Evolutionary conservation across 2,329 filamentous ascomycete genomes (phyloP).

Genomic region (Xylaria polymorpha): DNA sequence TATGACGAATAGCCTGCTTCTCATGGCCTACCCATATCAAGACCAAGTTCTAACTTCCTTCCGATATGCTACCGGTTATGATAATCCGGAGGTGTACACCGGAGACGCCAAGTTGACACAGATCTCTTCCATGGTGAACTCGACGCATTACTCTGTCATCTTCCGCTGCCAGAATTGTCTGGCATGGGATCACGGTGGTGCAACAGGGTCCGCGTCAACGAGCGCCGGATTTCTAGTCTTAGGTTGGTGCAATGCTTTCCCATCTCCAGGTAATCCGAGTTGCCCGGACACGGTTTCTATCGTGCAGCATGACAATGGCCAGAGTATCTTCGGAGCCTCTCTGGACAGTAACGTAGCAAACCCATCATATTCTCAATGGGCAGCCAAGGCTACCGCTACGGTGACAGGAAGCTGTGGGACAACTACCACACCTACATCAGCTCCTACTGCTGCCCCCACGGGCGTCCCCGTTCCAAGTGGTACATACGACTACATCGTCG

Average conservation of each 20-base stretch:
- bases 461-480: slow-evolving; percentile 53
- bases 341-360: slow-evolving; percentile 54
- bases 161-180: slow-evolving; percentile 72
- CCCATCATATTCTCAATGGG: slow-evolving; percentile 58
- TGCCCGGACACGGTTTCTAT: slow-evolving; percentile 60
- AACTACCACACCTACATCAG: slow-evolving; percentile 43
- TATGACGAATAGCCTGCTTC: slow-evolving; percentile 69
- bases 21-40: slow-evolving; percentile 68
- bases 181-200: slow-evolving; percentile 62
- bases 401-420: slow-evolving; percentile 52
- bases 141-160: slow-evolving; percentile 69
- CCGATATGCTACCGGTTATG: slow-evolving; percentile 68
- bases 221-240: slow-evolving; percentile 59
- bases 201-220: slow-evolving; percentile 58
- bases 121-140: slow-evolving; percentile 67
- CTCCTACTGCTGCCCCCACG: slow-evolving; percentile 47
- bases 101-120: slow-evolving; percentile 72
- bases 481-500: slow-evolving; percentile 71
- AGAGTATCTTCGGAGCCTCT: slow-evolving; percentile 63
- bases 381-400: slow-evolving; percentile 57
- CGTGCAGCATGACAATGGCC: slow-evolving; percentile 66
- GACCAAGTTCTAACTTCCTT: slow-evolving; percentile 67
- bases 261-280: slow-evolving; percentile 55
- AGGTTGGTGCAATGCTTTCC: slow-evolving; percentile 66
- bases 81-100: slow-evolving; percentile 67